Base-by-base conservation (phyloP, 768 basidiomycete genomes). In the Imleria badia region DNA sequence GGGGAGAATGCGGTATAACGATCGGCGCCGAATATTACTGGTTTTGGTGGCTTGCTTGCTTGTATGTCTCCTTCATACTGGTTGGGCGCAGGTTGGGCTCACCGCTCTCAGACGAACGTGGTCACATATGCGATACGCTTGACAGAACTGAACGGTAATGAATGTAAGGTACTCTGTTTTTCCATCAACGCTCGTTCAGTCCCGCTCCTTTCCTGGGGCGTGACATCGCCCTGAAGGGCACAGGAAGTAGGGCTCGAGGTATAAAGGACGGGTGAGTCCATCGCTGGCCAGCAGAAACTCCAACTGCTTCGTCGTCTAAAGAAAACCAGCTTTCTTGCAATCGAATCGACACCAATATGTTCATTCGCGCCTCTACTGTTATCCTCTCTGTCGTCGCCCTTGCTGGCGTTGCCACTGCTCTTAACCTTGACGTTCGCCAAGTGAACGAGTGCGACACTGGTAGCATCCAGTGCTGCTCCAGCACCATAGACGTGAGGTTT, bases 361-460 rank as follows among this genome's bases (percentile, higher is more conserved):
- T 53, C 50, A 17, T 51, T 47, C 55, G 44, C 19, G 33, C 35
- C 14, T 57, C 47, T 41, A 15, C 51, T 17, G 9, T 47, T 22
- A 5, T 49, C 34, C 33, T 60, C 49, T 51, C 23, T 7, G 23
- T 47, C 39, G 36, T 35, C 11, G 61, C 50, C 34, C 47, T 63
- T 34, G 44, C 34, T 19, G 55, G 58, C 13, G 10, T 41, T 29
- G 39, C 33, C 13, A 11, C 9, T 22, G 54, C 55, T 20, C 44
- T n/a, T 19, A 31, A 33, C 31, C 45, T 59, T 22, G 45, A 45
- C 11, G 44, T 15, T 29, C 56, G 55, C 22, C 7, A 38, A 6
- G 11, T 10, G 14, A 38, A 17, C 43, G 1, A 63, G 17, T 81
- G 81, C 67, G 72, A 72, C 63, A 72, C 75, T 29, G 81, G 79